phyloP scores from a whole-genome alignment of 179 eudicot species.

The Spinacia oleracea region DNA sequence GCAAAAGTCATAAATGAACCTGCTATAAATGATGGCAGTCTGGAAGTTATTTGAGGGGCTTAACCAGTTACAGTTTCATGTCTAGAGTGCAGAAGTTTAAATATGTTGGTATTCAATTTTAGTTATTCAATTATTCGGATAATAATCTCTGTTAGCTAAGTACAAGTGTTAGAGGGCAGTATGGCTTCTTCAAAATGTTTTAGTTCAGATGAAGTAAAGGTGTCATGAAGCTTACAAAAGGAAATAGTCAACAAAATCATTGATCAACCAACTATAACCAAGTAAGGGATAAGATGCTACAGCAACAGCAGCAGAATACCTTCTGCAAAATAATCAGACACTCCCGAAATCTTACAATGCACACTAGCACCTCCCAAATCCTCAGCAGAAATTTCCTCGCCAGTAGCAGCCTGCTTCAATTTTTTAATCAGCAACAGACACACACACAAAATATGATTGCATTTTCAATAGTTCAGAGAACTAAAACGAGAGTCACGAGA shows the following conservation, averaged over 20 bases:
- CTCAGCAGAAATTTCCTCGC: slow-evolving; percentile 98
- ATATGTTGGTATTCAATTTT: neutral
- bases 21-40: neutral
- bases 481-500: neutral
- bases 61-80: neutral
- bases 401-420: slow-evolving; percentile 91
- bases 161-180: neutral
- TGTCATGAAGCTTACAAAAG: neutral
- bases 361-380: slow-evolving; percentile 96
- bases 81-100: neutral
- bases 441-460: slow-evolving; percentile 7
- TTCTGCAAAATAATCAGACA: slow-evolving; percentile 93
- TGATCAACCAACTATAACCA: slow-evolving; percentile 4
- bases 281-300: neutral
- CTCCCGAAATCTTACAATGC: slow-evolving; percentile 96
- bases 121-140: neutral
- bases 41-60: neutral
- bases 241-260: neutral
- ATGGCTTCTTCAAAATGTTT: neutral
- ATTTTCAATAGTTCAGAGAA: slow-evolving; percentile 3
- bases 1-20: neutral
- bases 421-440: slow-evolving; percentile 25
- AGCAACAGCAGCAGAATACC: slow-evolving; percentile 41
- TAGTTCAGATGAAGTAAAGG: neutral
- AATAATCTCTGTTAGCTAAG: neutral